These are phyloP conservation scores for Galeopsis tetrahit DNA, from an alignment of 257 asterid genomes.

Conservation along the genomic window DNA sequence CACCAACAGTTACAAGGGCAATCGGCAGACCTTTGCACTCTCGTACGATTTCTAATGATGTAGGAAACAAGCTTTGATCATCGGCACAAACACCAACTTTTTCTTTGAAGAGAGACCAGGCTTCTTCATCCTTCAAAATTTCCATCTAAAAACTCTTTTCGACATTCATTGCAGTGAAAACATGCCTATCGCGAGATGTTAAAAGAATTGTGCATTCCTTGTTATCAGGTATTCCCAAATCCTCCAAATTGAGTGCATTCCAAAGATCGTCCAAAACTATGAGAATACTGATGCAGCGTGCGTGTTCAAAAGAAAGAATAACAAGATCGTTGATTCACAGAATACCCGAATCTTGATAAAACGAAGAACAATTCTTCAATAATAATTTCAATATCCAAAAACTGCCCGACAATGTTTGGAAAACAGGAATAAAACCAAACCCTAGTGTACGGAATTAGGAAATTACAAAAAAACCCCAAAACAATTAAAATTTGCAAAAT, in stretches of 20 bases:
- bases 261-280: background rate
- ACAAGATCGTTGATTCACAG: no score
- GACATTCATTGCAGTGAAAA: background rate
- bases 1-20: slow-evolving; percentile 38
- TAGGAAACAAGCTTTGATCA: background rate
- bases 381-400: no score
- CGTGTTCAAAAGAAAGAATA: no score
- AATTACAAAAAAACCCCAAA: no score
- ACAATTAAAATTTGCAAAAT: no score
- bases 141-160: background rate
- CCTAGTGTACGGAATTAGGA: no score
- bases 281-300: no score
- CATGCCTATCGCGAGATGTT: background rate
- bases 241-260: background rate
- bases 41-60: slow-evolving; percentile 27
- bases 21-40: slow-evolving; percentile 43
- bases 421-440: no score
- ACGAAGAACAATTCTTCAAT: no score
- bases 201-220: background rate
- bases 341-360: no score
- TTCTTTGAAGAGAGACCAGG: slow-evolving; percentile 36
- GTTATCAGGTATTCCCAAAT: background rate
- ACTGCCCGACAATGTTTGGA: no score
- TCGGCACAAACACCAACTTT: slow-evolving; percentile 25
- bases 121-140: slow-evolving; percentile 33